Conservation (phyloP, 164 flowering plant genomes). For the Hamamelis virginiana region DNA sequence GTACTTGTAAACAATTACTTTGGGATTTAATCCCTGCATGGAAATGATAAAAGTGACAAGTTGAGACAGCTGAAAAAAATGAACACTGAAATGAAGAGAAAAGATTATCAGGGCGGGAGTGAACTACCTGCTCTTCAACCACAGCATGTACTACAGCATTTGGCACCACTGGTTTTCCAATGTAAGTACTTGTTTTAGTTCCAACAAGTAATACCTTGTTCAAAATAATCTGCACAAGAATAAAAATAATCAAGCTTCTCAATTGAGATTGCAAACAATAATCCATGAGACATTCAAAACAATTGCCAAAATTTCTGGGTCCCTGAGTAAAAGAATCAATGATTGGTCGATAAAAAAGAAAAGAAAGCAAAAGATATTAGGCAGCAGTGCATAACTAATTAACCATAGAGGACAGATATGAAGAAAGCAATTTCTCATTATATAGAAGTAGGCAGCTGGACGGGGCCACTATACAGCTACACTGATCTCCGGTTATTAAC, state of each 20-base stretch:
- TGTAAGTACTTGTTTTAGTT: constrained; percentile 69
- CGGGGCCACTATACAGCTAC: too few relatives aligned
- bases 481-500: too few relatives aligned
- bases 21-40: constrained; percentile 62
- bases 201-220: constrained; percentile 92
- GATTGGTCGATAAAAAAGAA: background rate
- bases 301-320: background rate
- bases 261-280: background rate
- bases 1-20: constrained; percentile 85
- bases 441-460: too few relatives aligned
- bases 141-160: constrained; percentile 96
- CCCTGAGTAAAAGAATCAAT: background rate
- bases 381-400: too few relatives aligned
- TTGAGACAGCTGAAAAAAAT: background rate
- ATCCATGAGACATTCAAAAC: background rate
- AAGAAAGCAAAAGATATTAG: background rate
- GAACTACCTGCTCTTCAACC: constrained; percentile 83
- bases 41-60: background rate
- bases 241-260: background rate
- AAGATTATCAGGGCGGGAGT: background rate
- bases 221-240: constrained; percentile 59
- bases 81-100: background rate
- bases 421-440: too few relatives aligned
- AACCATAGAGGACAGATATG: too few relatives aligned
- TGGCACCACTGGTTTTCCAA: constrained; percentile 83